These are phyloP conservation scores for Beverwykella pulmonaria DNA, from an alignment of 495 filamentous ascomycete species.

Conservation along the genomic window DNA sequence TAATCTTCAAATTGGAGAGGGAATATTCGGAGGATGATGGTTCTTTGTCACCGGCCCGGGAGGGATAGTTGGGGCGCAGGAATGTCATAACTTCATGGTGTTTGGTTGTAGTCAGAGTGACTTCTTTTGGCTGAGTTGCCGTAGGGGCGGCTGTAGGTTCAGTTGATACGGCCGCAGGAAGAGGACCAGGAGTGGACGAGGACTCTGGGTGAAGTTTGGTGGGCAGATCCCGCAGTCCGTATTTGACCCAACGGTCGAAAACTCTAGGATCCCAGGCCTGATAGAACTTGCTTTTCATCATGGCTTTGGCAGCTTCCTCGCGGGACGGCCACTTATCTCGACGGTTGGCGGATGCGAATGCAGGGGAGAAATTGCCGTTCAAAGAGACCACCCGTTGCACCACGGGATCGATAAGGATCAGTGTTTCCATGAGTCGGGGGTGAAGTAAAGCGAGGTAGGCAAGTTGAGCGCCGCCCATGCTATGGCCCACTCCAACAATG, in stretches of 20 bases:
- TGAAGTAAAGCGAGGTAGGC: slow-evolving; percentile 68
- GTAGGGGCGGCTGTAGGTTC: slow-evolving; percentile 32
- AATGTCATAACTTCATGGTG: slow-evolving; percentile 51
- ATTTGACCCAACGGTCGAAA: slow-evolving; percentile 45
- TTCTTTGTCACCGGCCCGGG: slow-evolving; percentile 19
- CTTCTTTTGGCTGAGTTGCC: slow-evolving; percentile 36
- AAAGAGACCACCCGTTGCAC: slow-evolving; percentile 54
- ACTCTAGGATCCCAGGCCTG: slow-evolving; percentile 46
- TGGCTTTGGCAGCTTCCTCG: slow-evolving; percentile 36
- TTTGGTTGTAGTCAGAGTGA: slow-evolving; percentile 47
- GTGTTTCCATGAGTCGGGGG: slow-evolving; percentile 74
- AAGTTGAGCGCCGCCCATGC: slow-evolving; percentile 77
- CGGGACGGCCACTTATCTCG: slow-evolving; percentile 46
- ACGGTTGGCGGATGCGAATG: slow-evolving; percentile 39
- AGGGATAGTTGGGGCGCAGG: slow-evolving; percentile 40
- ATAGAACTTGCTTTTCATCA: slow-evolving; percentile 46
- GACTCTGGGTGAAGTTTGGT: slow-evolving; percentile 42
- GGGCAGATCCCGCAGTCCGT: slow-evolving; percentile 49
- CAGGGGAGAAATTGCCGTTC: slow-evolving; percentile 42
- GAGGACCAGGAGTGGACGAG: slow-evolving; percentile 17
- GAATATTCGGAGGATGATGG: slow-evolving; percentile 25
- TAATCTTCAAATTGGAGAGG: slow-evolving; percentile 40
- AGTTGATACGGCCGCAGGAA: slow-evolving; percentile 33
- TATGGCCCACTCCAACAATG: slow-evolving; percentile 88
- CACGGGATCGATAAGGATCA: slow-evolving; percentile 82